These are phyloP conservation scores for Aspergillus amoenus DNA, from an alignment of 2,329 filamentous ascomycete genomes.

Conservation along the genomic window DNA sequence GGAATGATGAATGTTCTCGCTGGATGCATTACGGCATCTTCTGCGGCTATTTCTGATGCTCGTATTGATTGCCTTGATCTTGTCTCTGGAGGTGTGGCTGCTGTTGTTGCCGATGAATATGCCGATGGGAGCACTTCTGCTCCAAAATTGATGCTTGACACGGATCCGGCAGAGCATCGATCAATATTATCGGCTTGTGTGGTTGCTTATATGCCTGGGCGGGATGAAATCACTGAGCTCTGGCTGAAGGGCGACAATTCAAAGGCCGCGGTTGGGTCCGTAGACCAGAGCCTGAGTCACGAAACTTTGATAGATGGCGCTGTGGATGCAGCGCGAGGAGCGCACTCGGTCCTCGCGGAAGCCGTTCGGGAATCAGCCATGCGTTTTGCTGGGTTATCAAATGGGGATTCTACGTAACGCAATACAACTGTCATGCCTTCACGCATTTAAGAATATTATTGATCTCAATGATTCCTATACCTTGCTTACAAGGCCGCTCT, in stretches of 20 bases:
- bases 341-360: conserved; percentile 60
- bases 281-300: conserved; percentile 40
- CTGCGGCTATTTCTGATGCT: conserved; percentile 88
- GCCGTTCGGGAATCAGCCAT: conserved; percentile 60
- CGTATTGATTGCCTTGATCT: conserved; percentile 95
- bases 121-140: conserved; percentile 22
- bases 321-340: conserved; percentile 61
- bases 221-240: conserved; percentile 90
- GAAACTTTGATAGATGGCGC: conserved; percentile 63
- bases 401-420: conserved; percentile 7
- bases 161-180: conserved; percentile 75
- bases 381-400: conserved; percentile 30
- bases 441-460: neutral
- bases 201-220: conserved; percentile 79
- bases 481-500: neutral
- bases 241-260: conserved; percentile 80
- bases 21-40: conserved; percentile 89
- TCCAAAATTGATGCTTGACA: conserved; percentile 65
- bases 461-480: neutral
- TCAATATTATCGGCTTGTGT: conserved; percentile 80
- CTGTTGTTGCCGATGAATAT: conserved; percentile 58
- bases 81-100: conserved; percentile 84
- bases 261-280: conserved; percentile 24
- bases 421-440: neutral
- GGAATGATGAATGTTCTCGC: conserved; percentile 89